Evolutionary conservation across 768 basidiomycete species (phyloP).

Genomic region (Mrakia frigida): DNA sequence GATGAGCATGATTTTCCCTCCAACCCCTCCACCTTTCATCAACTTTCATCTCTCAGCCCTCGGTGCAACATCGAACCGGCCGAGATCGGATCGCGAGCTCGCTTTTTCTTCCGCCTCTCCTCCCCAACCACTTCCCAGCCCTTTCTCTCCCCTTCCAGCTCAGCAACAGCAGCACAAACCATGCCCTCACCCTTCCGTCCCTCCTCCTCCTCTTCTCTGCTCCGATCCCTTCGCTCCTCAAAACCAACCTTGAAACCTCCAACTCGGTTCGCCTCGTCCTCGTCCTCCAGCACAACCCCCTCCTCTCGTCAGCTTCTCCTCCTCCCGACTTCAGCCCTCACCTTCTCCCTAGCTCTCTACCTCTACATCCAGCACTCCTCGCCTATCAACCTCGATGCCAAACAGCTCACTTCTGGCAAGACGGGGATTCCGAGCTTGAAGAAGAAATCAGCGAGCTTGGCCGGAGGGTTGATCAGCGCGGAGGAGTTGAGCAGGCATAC

Average conservation of each 20-base stretch:
- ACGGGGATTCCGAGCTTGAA: neutral
- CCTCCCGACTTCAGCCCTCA: neutral
- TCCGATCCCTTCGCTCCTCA: neutral
- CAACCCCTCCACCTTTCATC: too few relatives aligned
- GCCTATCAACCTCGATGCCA: neutral
- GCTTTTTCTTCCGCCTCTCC: neutral
- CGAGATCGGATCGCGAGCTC: neutral
- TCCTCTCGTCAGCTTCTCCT: neutral
- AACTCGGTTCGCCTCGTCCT: neutral
- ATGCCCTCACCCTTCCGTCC: neutral
- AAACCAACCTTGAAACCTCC: neutral
- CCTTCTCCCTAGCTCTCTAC: neutral
- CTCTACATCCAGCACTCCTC: neutral
- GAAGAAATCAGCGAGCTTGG: neutral
- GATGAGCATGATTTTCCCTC: too few relatives aligned
- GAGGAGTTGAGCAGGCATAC: slow-evolving; percentile 6
- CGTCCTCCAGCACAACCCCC: neutral
- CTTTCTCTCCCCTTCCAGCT: neutral
- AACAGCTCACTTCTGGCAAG: neutral
- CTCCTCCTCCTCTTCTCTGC: neutral
- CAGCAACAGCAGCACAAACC: neutral
- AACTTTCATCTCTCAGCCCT: too few relatives aligned
- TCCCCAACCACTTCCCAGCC: neutral
- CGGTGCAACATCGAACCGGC: too few relatives aligned
- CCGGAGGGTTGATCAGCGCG: neutral